These are phyloP conservation scores for Geotrichum aggregatum DNA, from an alignment of 1,139 yeast species.

Conservation along the genomic window DNA sequence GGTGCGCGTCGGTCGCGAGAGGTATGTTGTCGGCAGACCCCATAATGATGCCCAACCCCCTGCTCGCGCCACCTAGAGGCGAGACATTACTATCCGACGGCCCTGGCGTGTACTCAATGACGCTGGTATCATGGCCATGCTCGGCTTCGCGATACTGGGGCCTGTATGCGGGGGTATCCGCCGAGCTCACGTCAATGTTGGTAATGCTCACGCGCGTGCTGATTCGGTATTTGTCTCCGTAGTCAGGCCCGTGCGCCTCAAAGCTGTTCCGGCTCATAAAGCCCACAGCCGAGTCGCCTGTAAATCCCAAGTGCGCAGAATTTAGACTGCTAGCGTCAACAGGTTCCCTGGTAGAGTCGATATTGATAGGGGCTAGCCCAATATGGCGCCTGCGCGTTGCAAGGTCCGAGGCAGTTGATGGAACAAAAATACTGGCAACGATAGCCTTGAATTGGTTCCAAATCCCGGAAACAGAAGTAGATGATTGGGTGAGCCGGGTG, in stretches of 20 bases:
- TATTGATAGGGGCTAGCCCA: neutral
- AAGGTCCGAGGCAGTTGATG: neutral
- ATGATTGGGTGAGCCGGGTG: too few species aligned
- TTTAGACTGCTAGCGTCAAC: neutral
- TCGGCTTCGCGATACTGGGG: neutral
- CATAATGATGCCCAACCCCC: slow-evolving; percentile 5
- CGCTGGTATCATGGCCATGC: neutral
- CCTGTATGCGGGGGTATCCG: neutral
- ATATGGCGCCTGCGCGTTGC: neutral
- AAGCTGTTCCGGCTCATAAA: slow-evolving; percentile 4
- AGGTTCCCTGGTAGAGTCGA: too few species aligned
- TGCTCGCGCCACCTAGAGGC: neutral
- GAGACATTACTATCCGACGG: neutral
- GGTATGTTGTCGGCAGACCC: neutral
- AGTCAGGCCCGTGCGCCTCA: neutral
- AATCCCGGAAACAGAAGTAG: too few species aligned
- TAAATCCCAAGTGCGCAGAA: neutral
- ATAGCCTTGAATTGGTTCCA: too few species aligned
- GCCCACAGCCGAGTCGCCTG: neutral
- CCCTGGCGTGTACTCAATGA: neutral
- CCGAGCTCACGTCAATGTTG: neutral
- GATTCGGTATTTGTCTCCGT: slow-evolving; percentile 1
- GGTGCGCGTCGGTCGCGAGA: neutral
- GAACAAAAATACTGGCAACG: neutral
- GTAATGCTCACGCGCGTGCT: slow-evolving; percentile 5